Percentiles rank a stretch among this genome's conserved stretches.
These are phyloP conservation scores for Oldenlandia corymbosa DNA, from an alignment of 257 asterid genomes.

Conservation along the genomic window DNA sequence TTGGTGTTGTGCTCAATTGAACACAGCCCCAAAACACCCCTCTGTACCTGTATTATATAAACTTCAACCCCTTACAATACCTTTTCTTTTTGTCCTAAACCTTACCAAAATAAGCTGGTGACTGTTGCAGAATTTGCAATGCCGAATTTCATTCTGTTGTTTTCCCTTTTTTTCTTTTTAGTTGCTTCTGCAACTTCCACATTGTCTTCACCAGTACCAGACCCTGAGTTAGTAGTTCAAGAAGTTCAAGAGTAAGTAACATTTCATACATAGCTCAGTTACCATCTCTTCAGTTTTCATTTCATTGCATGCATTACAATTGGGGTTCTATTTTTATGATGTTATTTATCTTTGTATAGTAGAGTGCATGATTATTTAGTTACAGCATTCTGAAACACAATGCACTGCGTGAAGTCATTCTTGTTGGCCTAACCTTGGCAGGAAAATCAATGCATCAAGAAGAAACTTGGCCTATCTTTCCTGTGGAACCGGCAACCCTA, in stretches of 20 bases:
- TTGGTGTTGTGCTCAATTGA: slow-evolving; percentile 27
- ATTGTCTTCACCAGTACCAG: slow-evolving; percentile 48
- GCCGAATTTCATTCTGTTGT: slow-evolving; percentile 27
- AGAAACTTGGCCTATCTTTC: slow-evolving; percentile 64
- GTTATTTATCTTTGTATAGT: too few relatives aligned
- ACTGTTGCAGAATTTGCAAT: slow-evolving; percentile 16
- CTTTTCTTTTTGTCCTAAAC: background rate
- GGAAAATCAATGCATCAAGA: slow-evolving; percentile 64
- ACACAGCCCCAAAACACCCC: slow-evolving; percentile 7
- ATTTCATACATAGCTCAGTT: too few relatives aligned
- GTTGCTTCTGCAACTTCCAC: slow-evolving; percentile 26
- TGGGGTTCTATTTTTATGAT: too few relatives aligned
- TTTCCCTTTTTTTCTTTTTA: slow-evolving; percentile 21
- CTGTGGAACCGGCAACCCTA: slow-evolving; percentile 80
- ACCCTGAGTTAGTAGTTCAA: slow-evolving; percentile 66
- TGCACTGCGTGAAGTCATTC: background rate
- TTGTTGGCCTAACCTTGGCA: slow-evolving; percentile 17
- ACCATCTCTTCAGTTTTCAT: background rate
- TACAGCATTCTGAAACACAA: background rate
- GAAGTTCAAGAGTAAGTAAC: slow-evolving; percentile 62
- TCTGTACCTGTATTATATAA: slow-evolving; percentile 19
- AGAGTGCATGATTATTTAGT: too few relatives aligned
- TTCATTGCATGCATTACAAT: background rate
- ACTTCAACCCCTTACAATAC: slow-evolving; percentile 14
- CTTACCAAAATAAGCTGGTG: slow-evolving; percentile 16